Base-by-base conservation (phyloP, 2,329 filamentous ascomycete genomes). In the Dothistroma septosporum region DNA sequence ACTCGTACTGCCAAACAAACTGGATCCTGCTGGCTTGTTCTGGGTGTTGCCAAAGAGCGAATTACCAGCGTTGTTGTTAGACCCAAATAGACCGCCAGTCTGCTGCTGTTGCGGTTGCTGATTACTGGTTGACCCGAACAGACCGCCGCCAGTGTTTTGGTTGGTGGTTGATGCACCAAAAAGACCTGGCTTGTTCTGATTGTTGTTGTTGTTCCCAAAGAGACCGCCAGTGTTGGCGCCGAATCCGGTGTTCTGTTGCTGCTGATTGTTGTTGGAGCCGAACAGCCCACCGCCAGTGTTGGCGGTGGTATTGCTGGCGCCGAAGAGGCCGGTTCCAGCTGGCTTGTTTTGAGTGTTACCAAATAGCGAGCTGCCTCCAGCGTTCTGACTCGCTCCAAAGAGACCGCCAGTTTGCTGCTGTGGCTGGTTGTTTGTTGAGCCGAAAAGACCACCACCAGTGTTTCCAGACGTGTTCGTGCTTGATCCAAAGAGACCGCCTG, bases 131-230 rank as follows among this genome's bases (percentile, higher is more conserved):
- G 67, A 70, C 4, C 77, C 76, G 62, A 80, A 80, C 6, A 66
- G 58, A 10, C 77, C 73, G 8, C 60, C 60, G 22, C 65, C 65
- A 4, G 63, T 71, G 63, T 58, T 69, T 57, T 55, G 69, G 59
- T 64, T 67, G 3, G 59, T 59, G 16, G 62, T 70, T 62, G 65
- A 67, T 52, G 68, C 72, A 7, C 78, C 76, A 61, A 80, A 80
- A 2, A 68, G 58, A 35, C 74, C 73, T 14, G 74, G 60, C 55
- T 70, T 62, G 64, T 66, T 60, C 69, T 70, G 44, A 52, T 48
- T 71, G 53, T 76, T 62, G 64, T 69, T 73, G 50, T 32, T 71
- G 53, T 76, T 61, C 63, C 79, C 79, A 64, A 82, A 81, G 2
- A 73, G 60, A 54, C 67, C 68, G 11, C 66, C 64, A 46, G 58